Base-by-base conservation (phyloP, 371 early-diverging fungal species). In the Synchytrium microbalum region DNA sequence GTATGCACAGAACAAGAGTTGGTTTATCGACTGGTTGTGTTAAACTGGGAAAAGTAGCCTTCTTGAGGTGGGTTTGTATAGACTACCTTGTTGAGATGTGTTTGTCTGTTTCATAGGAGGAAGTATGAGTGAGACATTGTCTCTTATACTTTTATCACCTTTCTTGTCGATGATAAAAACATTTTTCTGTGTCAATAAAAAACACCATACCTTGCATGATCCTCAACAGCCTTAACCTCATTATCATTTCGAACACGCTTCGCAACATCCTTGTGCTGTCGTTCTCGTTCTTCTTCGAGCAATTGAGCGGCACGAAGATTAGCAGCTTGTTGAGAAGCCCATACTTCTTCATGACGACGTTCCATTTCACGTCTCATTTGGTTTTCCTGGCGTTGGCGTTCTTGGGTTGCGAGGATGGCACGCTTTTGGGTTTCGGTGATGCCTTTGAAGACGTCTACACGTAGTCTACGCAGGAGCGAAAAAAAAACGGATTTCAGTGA, bases 381-480 rank as follows among this genome's bases (percentile, higher is more conserved):
- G 2, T 64, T 64, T 52, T 81, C 77, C 31, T 26, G 14, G n/a
- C 78, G 66, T 62, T 81, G 81, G 24, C 57, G 55, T 26, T 76
- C 78, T 62, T 75, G 79, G 3, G 62, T 62, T 10, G 58, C 53
- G 8, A 67, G 62, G 5, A 78, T 74, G n/a, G 70, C 68, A 19
- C 54, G 32, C 30, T 73, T 74, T 61, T 79, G 77, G 51, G 74
- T 69, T 3, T 59, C 55, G 0, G 79, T 73, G 62, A 79, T 76
- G 33, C 79, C 81, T 61, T 81, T 81, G 69, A 78, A 81, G 14
- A 72, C 54, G 60, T 81, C 81, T 19, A 76, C 78, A 10, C 79
- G 69, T 24, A 78, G 66, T 55, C 79, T 80, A 28, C 1, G 2
- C 32, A 1, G 16, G 38, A 25, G 16, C 46, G 62, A 46, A 23